Base-by-base conservation (phyloP, 1,139 yeast species). In the Hyphopichia buzzinii region DNA sequence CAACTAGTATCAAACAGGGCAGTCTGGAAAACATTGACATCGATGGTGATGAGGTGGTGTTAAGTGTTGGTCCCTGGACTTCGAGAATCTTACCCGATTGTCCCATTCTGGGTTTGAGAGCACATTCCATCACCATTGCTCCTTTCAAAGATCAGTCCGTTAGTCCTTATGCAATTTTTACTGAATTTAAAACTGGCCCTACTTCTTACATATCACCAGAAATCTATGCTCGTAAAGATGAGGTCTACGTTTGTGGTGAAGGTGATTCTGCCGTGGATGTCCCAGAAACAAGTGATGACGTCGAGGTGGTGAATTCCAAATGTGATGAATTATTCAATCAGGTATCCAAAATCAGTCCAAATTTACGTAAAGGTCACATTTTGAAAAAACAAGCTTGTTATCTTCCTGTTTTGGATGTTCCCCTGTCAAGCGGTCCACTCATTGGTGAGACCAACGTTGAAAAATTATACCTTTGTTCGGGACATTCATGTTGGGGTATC, bases 401-500 rank as follows among this genome's bases (percentile, higher is more conserved):
- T 59, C 72, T 92, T 49, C 98, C 98, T 0, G 96, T 92, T 3
- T 74, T 90, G 36, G 96, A 90, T 54, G 90, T 88, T 4, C 95
- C 97, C 2, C 83, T 94, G 3, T 80, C 89, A 35, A 80, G 94
- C 4, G 97, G 98, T 3, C 98, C 98, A 0, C 71, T 92, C 39
- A 82, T 92, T 46, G 98, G 98, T 33, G 90, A 86, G 52, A 90
- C 97, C 0, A 88, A 89, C 52, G 92, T 88, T 14, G 79, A 76
- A 19, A 83, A 83, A 44, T 65, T 92, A 43, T 86, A 67, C 50
- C 63, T 92, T 41, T 96, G 97, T 3, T 79, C 94, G 14, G 98
- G 97, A 1, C 98, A 92, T 59, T 84, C 95, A 15, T 92, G 97
- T 63, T 92, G 98, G 98, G 98, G 98, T 17, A 92, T 92, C 44